phyloP scores from a whole-genome alignment of 1,284 basidiomycete genomes.

The Fomitopsis betulina region DNA sequence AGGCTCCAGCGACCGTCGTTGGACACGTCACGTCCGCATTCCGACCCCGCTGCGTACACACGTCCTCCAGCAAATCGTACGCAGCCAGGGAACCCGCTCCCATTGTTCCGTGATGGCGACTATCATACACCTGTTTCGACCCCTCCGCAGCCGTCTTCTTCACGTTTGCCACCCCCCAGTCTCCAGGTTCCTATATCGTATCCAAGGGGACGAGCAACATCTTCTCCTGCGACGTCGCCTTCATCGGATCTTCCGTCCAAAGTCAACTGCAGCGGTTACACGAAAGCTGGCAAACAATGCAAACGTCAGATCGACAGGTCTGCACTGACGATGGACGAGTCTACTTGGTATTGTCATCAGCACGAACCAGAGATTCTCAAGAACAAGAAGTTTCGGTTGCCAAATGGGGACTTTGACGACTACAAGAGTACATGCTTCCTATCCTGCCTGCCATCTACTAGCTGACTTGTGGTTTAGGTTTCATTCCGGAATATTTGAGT shows the following conservation, averaged over 20 bases:
- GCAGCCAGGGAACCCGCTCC: background rate
- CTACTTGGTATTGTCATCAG: slow-evolving; percentile 57
- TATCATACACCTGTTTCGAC: slow-evolving; percentile 13
- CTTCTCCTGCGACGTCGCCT: slow-evolving; percentile 25
- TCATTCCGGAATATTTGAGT: slow-evolving; percentile 64
- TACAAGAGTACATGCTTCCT: background rate
- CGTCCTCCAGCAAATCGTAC: background rate
- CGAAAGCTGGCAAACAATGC: slow-evolving; percentile 62
- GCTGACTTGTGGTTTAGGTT: slow-evolving; percentile 40
- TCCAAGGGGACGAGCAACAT: slow-evolving; percentile 15
- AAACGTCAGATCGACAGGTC: slow-evolving; percentile 52
- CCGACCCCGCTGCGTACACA: slow-evolving; percentile 9
- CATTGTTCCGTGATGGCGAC: slow-evolving; percentile 1
- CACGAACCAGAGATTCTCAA: slow-evolving; percentile 43
- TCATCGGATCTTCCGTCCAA: slow-evolving; percentile 22
- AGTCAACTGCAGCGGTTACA: slow-evolving; percentile 58
- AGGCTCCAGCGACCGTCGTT: slow-evolving; percentile 5
- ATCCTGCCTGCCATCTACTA: background rate
- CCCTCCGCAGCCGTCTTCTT: slow-evolving; percentile 14
- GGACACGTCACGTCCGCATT: slow-evolving; percentile 11
- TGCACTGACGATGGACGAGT: slow-evolving; percentile 32
- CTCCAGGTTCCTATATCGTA: slow-evolving; percentile 7
- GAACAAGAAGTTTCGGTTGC: background rate
- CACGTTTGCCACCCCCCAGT: slow-evolving; percentile 6
- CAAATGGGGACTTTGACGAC: background rate